phyloP scores from a whole-genome alignment of 2,329 filamentous ascomycete species.

The Colletotrichum sp. region DNA sequence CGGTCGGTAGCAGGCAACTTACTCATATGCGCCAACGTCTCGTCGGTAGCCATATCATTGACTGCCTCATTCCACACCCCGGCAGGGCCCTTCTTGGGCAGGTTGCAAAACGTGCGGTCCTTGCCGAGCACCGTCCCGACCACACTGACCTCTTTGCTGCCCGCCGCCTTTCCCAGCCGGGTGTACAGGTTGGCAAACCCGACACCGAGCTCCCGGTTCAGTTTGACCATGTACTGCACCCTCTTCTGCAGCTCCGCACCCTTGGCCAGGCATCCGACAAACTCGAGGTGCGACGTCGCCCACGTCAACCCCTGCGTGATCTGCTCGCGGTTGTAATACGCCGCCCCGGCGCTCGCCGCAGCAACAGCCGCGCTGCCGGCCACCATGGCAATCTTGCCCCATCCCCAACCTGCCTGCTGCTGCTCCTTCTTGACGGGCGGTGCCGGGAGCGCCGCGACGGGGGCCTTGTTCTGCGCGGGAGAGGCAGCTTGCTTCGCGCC shows the following conservation, averaged over 20 bases:
- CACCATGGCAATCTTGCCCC: conserved; percentile 85
- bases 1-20: conserved; percentile 33
- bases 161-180: conserved; percentile 73
- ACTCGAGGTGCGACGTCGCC: conserved; percentile 90
- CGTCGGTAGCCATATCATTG: conserved; percentile 81
- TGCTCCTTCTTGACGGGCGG: conserved; percentile 38
- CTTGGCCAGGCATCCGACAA: conserved; percentile 88
- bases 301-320: conserved; percentile 78
- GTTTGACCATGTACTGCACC: conserved; percentile 68
- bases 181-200: conserved; percentile 91
- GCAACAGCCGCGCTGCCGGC: conserved; percentile 85
- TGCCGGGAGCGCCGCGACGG: conserved; percentile 38
- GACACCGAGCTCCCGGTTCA: conserved; percentile 69
- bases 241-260: conserved; percentile 80
- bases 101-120: conserved; percentile 86
- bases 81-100: conserved; percentile 63
- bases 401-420: conserved; percentile 66
- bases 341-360: conserved; percentile 80
- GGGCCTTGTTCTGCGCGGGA: conserved; percentile 28
- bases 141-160: conserved; percentile 56
- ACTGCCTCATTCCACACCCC: conserved; percentile 72
- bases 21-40: conserved; percentile 80
- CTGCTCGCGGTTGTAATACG: conserved; percentile 84
- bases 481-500: conserved; percentile 48
- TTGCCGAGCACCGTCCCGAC: conserved; percentile 66